phyloP scores from a whole-genome alignment of 441 rosid genomes.

The Gossypium davidsonii region DNA sequence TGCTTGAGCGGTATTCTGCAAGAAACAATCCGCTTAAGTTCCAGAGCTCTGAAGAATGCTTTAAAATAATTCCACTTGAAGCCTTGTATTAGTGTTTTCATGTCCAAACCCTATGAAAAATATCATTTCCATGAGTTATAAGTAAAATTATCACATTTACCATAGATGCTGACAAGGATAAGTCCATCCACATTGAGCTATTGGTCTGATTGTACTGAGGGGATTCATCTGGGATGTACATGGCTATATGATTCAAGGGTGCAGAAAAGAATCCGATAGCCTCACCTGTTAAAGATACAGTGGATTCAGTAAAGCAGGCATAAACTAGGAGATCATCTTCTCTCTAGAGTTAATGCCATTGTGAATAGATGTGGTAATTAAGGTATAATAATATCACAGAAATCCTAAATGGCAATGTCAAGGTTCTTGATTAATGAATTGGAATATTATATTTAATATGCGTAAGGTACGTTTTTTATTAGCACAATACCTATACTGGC shows the following conservation, averaged over 20 bases:
- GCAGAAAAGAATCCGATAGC: conserved; percentile 69
- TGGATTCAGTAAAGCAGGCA: not conserved
- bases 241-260: conserved; percentile 65
- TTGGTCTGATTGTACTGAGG: conserved; percentile 32
- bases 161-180: conserved; percentile 45
- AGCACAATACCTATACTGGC: conserved; percentile 9
- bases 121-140: not conserved
- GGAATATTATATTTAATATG: not conserved
- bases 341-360: not conserved
- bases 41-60: not conserved
- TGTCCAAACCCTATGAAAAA: not conserved
- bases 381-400: not conserved
- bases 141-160: conserved; percentile 29
- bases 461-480: conserved; percentile 2
- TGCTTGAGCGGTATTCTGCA: conserved; percentile 49
- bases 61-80: not conserved
- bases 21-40: conserved; percentile 10
- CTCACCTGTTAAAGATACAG: conserved; percentile 49
- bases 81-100: not conserved
- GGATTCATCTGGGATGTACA: conserved; percentile 34
- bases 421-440: not conserved
- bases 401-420: not conserved
- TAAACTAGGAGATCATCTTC: not conserved
- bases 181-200: conserved; percentile 63
- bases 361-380: not conserved